These are phyloP conservation scores for Mycogone perniciosa DNA, from an alignment of 2,329 filamentous ascomycete genomes.

Conservation along the genomic window DNA sequence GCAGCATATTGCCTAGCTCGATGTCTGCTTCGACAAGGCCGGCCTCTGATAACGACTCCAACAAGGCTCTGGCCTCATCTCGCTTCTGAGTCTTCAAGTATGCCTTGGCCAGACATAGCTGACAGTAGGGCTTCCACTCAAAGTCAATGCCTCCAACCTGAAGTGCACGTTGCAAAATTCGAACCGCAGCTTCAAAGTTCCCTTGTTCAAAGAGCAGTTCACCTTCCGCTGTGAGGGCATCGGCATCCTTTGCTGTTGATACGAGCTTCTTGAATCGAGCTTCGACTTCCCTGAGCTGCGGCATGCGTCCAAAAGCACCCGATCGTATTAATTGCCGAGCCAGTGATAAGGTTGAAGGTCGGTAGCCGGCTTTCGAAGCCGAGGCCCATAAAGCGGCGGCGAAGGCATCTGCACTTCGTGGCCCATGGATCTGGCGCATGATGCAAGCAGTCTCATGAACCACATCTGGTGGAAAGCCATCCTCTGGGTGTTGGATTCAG, in stretches of 20 bases:
- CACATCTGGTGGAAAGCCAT: constrained; percentile 14
- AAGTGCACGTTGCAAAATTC: constrained; percentile 22
- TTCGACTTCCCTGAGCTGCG: constrained; percentile 18
- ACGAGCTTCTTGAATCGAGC: constrained; percentile 27
- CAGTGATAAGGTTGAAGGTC: constrained; percentile 25
- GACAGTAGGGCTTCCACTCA: constrained; percentile 22
- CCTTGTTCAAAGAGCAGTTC: constrained; percentile 21
- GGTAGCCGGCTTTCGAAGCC: constrained; percentile 26
- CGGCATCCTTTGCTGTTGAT: constrained; percentile 23
- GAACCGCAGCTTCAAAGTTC: constrained; percentile 19
- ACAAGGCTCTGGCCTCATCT: constrained; percentile 19
- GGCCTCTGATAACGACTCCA: constrained; percentile 19
- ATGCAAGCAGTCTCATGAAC: constrained; percentile 27
- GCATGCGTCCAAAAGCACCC: constrained; percentile 16
- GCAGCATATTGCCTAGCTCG: constrained; percentile 23
- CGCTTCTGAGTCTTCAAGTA: constrained; percentile 18
- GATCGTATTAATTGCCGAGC: constrained; percentile 17
- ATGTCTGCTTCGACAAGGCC: constrained; percentile 21
- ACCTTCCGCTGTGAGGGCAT: constrained; percentile 31
- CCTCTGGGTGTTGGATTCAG: constrained; percentile 12
- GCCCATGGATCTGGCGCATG: constrained; percentile 15
- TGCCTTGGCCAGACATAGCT: constrained; percentile 21
- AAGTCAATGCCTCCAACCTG: constrained; percentile 16
- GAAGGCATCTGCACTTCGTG: constrained; percentile 14
- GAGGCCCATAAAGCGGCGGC: constrained; percentile 24